Evolutionary conservation across 2,329 filamentous ascomycete genomes (phyloP).

Genomic region (Lasiodiplodia hormozganensis): DNA sequence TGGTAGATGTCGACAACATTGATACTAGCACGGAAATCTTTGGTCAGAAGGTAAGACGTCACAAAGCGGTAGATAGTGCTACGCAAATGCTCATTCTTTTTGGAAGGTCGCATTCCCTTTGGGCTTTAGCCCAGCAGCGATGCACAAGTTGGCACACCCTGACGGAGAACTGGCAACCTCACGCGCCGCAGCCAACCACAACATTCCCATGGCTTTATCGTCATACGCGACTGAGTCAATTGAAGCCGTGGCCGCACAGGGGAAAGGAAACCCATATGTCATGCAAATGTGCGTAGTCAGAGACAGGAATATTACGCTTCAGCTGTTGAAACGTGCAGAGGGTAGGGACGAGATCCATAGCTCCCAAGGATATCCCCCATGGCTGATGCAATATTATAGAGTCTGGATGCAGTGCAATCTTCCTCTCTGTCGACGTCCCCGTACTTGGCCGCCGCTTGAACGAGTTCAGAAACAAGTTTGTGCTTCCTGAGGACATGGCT

Average conservation of each 20-base stretch:
- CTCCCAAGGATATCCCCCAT: too few relatives aligned
- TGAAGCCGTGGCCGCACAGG: constrained; percentile 64
- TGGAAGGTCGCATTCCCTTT: constrained; percentile 42
- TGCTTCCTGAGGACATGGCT: constrained; percentile 52
- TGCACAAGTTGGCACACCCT: constrained; percentile 69
- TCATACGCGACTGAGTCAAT: constrained; percentile 67
- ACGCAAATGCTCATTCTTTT: not conserved
- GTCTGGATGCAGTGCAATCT: constrained; percentile 60
- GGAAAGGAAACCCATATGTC: constrained; percentile 54
- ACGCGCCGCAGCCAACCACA: constrained; percentile 62
- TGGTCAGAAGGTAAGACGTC: constrained; percentile 42
- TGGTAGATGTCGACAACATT: constrained; percentile 41
- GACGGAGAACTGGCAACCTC: constrained; percentile 69
- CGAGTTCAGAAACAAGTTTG: constrained; percentile 61
- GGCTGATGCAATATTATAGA: not conserved
- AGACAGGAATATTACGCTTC: constrained; percentile 52
- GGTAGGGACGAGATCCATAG: constrained; percentile 39
- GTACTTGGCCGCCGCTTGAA: constrained; percentile 61
- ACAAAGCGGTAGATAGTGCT: not conserved
- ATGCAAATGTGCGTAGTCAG: constrained; percentile 64
- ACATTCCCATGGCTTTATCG: constrained; percentile 68
- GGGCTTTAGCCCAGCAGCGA: constrained; percentile 63
- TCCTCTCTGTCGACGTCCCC: constrained; percentile 63
- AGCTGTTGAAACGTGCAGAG: constrained; percentile 53
- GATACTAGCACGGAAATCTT: constrained; percentile 34